phyloP scores from a whole-genome alignment of 2,329 filamentous ascomycete species.

The Sclerotinia nivalis region DNA sequence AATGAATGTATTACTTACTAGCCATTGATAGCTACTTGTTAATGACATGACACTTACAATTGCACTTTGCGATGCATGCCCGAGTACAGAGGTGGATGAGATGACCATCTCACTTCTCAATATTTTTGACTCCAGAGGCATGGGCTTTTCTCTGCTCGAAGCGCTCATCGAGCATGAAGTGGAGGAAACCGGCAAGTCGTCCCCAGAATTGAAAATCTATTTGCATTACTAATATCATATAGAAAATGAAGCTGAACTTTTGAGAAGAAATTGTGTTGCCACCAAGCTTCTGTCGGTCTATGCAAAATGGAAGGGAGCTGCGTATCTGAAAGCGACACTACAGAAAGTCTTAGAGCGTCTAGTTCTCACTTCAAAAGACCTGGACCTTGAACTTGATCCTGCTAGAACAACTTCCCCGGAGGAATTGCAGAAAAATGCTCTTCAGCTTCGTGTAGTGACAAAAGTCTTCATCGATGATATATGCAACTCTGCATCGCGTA shows the following conservation, averaged over 20 bases:
- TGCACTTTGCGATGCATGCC: constrained; percentile 65
- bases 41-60: constrained; percentile 62
- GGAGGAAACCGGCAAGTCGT: constrained; percentile 58
- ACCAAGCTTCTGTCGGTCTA: constrained; percentile 73
- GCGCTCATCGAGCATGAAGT: constrained; percentile 69
- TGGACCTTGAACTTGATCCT: constrained; percentile 68
- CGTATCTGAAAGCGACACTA: constrained; percentile 63
- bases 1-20: constrained; percentile 23
- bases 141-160: constrained; percentile 63
- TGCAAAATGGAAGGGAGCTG: constrained; percentile 68
- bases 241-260: constrained; percentile 68
- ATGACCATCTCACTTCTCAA: constrained; percentile 67
- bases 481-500: constrained; percentile 60
- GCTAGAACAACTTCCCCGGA: constrained; percentile 59
- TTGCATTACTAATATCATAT: constrained; percentile 21
- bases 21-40: constrained; percentile 53
- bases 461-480: constrained; percentile 74
- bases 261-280: constrained; percentile 69
- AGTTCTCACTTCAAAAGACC: constrained; percentile 65
- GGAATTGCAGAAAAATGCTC: constrained; percentile 65
- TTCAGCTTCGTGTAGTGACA: constrained; percentile 65
- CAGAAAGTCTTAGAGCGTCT: constrained; percentile 67
- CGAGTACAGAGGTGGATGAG: constrained; percentile 68
- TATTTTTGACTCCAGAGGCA: constrained; percentile 67
- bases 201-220: neutral